phyloP scores from a whole-genome alignment of 352 stramenopile genomes.

The Pythium grandisporangium region DNA sequence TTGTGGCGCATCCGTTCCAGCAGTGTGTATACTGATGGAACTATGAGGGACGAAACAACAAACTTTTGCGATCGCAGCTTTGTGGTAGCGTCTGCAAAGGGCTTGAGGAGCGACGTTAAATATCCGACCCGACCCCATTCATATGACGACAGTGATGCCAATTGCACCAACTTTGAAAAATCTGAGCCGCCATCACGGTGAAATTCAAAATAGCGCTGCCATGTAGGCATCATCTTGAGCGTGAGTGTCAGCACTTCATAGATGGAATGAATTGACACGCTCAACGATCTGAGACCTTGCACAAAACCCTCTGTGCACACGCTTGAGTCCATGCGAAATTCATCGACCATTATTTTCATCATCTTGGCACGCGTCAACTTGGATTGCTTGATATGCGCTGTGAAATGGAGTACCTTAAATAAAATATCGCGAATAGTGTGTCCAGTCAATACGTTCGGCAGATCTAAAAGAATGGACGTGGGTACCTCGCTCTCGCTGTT shows the following conservation, averaged over 20 bases:
- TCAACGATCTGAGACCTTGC: constrained; percentile 18
- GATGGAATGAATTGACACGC: constrained; percentile 35
- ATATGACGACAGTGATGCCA: constrained; percentile 51
- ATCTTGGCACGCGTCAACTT: constrained; percentile 29
- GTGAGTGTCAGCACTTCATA: constrained; percentile 36
- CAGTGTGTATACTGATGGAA: constrained; percentile 59
- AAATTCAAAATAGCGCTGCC: constrained; percentile 55
- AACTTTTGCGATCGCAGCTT: constrained; percentile 55
- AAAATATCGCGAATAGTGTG: constrained; percentile 61
- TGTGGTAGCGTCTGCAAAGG: constrained; percentile 45
- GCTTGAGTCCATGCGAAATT: constrained; percentile 29
- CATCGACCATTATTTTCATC: constrained; percentile 30
- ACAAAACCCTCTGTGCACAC: constrained; percentile 39
- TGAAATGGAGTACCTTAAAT: constrained; percentile 49
- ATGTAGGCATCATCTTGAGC: constrained; percentile 36
- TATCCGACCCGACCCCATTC: constrained; percentile 61
- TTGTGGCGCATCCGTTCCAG: constrained; percentile 45
- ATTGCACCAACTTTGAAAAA: constrained; percentile 60
- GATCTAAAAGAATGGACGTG: constrained; percentile 40
- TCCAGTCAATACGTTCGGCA: constrained; percentile 48
- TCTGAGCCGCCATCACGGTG: constrained; percentile 50
- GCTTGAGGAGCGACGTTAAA: constrained; percentile 51
- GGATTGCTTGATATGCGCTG: constrained; percentile 63
- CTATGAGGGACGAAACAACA: constrained; percentile 53
- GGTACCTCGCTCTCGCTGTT: constrained; percentile 4